phyloP scores from a whole-genome alignment of 2,329 filamentous ascomycete genomes.

The Didymella pinodella region DNA sequence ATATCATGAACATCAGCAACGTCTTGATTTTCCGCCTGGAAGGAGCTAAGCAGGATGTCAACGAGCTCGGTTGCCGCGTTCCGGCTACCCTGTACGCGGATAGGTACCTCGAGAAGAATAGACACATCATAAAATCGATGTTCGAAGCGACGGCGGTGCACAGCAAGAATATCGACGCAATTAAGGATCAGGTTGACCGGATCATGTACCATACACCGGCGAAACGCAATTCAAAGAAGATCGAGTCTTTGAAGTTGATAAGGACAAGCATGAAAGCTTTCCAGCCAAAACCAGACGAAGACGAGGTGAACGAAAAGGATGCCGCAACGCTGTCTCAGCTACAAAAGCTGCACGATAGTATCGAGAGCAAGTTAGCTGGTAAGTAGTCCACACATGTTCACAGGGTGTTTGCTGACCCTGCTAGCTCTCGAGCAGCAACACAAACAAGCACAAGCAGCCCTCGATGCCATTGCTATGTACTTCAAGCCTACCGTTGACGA shows the following conservation, averaged over 20 bases:
- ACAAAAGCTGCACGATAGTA: conserved; percentile 40
- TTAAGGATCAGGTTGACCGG: conserved; percentile 48
- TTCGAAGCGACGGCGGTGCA: conserved; percentile 51
- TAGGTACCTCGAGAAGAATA: conserved; percentile 64
- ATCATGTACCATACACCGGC: conserved; percentile 46
- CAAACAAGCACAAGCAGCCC: conserved; percentile 51
- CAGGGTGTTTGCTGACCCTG: conserved; percentile 16
- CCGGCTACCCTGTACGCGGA: conserved; percentile 65
- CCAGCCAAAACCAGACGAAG: conserved; percentile 26
- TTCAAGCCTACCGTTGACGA: conserved; percentile 57
- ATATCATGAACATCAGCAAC: conserved; percentile 54
- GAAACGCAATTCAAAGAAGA: conserved; percentile 34
- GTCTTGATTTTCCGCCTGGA: conserved; percentile 60
- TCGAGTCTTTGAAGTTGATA: conserved; percentile 52
- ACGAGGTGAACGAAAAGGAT: conserved; percentile 29
- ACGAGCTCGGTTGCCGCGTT: conserved; percentile 57
- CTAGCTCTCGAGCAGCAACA: conserved; percentile 56
- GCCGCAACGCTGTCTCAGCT: conserved; percentile 36
- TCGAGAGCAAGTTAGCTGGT: conserved; percentile 46
- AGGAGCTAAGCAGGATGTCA: conserved; percentile 47
- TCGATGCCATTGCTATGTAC: conserved; percentile 55
- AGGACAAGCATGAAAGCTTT: conserved; percentile 50
- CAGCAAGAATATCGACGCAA: conserved; percentile 38
- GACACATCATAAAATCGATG: conserved; percentile 57
- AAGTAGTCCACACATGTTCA: conserved; percentile 9